Conservation (phyloP, 2,329 filamentous ascomycete genomes). For the Trichoderma brevicompactum region DNA sequence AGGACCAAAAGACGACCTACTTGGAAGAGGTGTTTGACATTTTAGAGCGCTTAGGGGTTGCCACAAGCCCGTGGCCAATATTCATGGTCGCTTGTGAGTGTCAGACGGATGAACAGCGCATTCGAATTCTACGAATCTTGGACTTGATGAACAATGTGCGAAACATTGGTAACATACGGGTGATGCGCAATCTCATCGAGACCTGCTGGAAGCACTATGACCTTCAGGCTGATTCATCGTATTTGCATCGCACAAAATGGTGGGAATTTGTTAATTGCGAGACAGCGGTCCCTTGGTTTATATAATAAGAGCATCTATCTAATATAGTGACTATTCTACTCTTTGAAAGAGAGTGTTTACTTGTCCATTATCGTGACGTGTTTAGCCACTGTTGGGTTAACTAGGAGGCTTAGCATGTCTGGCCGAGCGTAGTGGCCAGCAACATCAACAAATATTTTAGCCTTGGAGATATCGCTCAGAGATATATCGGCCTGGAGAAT, state of each 20-base stretch:
- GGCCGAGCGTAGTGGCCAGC: conserved; percentile 60
- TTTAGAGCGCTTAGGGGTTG: conserved; percentile 45
- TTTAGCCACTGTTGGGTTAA: conserved; percentile 45
- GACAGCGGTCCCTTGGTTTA: conserved; percentile 29
- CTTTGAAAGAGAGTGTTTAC: not conserved
- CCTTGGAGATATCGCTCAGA: conserved; percentile 54
- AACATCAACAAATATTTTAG: conserved; percentile 37
- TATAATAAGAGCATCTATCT: conserved; percentile 1
- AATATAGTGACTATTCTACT: not conserved
- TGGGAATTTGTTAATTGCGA: conserved; percentile 28
- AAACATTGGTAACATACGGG: conserved; percentile 51
- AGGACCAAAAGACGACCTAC: conserved; percentile 32
- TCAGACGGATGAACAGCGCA: conserved; percentile 47
- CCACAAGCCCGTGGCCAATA: conserved; percentile 55
- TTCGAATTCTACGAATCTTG: conserved; percentile 46
- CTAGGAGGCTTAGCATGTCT: conserved; percentile 57
- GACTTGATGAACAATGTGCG: conserved; percentile 49
- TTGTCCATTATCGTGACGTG: not conserved
- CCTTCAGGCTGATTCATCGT: conserved; percentile 45
- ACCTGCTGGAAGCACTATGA: conserved; percentile 53
- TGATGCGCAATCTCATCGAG: conserved; percentile 50
- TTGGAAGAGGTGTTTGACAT: conserved; percentile 45
- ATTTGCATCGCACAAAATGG: conserved; percentile 16
- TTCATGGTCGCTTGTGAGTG: conserved; percentile 54
- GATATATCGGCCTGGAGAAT: conserved; percentile 56